A percentile compares a stretch with the other conserved stretches of the same genome.
These are phyloP conservation scores for Croton setiger DNA, from an alignment of 441 rosid genomes.

Conservation along the genomic window DNA sequence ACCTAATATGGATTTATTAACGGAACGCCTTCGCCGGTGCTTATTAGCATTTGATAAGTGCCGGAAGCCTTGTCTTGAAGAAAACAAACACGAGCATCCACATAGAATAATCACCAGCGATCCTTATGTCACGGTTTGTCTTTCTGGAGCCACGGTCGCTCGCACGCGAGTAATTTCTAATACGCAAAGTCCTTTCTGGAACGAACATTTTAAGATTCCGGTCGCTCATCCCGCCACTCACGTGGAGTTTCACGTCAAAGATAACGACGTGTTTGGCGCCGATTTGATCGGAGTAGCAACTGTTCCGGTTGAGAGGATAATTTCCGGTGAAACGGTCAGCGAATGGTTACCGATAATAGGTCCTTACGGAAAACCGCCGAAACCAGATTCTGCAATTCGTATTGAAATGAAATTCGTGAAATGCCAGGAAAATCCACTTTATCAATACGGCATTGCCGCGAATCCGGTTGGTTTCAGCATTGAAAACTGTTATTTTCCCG, in stretches of 20 bases:
- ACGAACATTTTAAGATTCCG: conserved; percentile 62
- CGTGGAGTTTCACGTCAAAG: conserved; percentile 68
- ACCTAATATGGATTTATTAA: conserved; percentile 77
- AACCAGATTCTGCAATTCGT: conserved; percentile 53
- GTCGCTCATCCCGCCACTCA: conserved; percentile 63
- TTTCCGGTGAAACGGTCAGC: conserved; percentile 41
- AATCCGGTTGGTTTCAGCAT: conserved; percentile 35
- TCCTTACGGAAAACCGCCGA: conserved; percentile 54
- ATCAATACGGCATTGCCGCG: conserved; percentile 42
- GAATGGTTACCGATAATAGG: conserved; percentile 68
- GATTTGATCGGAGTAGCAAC: conserved; percentile 61
- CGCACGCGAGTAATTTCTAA: conserved; percentile 75
- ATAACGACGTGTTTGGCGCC: conserved; percentile 76
- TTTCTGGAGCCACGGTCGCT: conserved; percentile 70
- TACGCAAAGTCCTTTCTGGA: conserved; percentile 63
- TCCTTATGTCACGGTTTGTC: conserved; percentile 76
- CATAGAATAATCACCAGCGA: conserved; percentile 76
- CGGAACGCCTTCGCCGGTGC: conserved; percentile 52
- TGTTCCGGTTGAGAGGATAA: conserved; percentile 37
- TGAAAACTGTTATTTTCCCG: conserved; percentile 63
- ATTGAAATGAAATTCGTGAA: conserved; percentile 50
- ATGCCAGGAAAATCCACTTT: conserved; percentile 43
- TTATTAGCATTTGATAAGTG: conserved; percentile 38
- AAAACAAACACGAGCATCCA: conserved; percentile 10
- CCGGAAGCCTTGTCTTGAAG: conserved; percentile 24